These are phyloP conservation scores for Brasenia schreberi DNA, from an alignment of 164 flowering plant genomes.

Conservation along the genomic window DNA sequence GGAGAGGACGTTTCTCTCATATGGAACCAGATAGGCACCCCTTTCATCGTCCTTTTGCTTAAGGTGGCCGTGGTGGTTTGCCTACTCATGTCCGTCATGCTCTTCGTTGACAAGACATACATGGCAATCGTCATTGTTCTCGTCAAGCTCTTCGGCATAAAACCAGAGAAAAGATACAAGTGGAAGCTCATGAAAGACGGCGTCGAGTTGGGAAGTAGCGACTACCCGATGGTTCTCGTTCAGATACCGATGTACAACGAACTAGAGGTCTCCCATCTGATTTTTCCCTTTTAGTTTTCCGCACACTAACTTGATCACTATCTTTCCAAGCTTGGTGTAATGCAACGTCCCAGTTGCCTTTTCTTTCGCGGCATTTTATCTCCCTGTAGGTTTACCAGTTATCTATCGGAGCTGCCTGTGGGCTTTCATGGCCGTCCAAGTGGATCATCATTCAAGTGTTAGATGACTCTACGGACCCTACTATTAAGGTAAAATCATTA, in stretches of 20 bases:
- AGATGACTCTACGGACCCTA: conserved; percentile 74
- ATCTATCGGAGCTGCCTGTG: conserved; percentile 85
- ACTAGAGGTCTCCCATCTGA: conserved; percentile 38
- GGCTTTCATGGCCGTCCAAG: conserved; percentile 87
- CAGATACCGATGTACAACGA: conserved; percentile 94
- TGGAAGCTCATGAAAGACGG: conserved; percentile 70
- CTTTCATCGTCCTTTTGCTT: conserved; percentile 69
- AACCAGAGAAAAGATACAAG: conserved; percentile 82
- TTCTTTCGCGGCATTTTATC: not conserved
- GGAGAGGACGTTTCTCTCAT: conserved; percentile 39
- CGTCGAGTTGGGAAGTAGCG: conserved; percentile 47
- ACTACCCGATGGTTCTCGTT: conserved; percentile 77
- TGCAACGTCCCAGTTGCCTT: too few species aligned
- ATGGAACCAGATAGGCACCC: conserved; percentile 58
- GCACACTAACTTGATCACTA: too few species aligned
- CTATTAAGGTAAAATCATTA: conserved; percentile 36
- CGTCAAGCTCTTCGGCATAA: conserved; percentile 72
- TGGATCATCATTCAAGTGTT: conserved; percentile 75
- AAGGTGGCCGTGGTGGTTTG: conserved; percentile 32
- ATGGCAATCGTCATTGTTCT: conserved; percentile 81
- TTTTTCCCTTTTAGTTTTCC: too few species aligned
- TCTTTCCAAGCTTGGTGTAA: too few species aligned
- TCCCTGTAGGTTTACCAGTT: conserved; percentile 61
- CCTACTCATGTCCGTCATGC: conserved; percentile 72
- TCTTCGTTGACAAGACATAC: conserved; percentile 73